Evolutionary conservation across 2,329 filamentous ascomycete genomes (phyloP).

Genomic region (Bipolaris oryzae): DNA sequence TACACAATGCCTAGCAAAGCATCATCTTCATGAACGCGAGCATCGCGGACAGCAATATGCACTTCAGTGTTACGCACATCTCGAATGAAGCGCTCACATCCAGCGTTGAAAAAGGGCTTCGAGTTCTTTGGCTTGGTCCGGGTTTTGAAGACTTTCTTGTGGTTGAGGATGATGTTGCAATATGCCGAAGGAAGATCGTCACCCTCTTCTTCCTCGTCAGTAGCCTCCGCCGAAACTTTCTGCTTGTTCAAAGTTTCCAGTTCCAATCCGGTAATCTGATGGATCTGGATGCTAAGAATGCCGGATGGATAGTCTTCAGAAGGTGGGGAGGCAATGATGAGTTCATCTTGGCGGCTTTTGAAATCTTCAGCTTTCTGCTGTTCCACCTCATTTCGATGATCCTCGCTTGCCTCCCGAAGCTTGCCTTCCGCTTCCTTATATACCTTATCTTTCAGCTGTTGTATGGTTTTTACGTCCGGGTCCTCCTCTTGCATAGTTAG

Average conservation of each 20-base stretch:
- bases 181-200: slow-evolving; percentile 73
- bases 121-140: slow-evolving; percentile 78
- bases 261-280: slow-evolving; percentile 73
- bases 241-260: slow-evolving; percentile 64
- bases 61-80: slow-evolving; percentile 72
- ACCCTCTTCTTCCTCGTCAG: slow-evolving; percentile 65
- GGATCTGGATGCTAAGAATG: slow-evolving; percentile 72
- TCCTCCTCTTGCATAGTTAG: slow-evolving; percentile 66
- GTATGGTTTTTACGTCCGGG: slow-evolving; percentile 61
- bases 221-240: slow-evolving; percentile 56
- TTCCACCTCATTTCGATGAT: slow-evolving; percentile 66
- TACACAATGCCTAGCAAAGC: slow-evolving; percentile 72
- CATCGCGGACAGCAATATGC: slow-evolving; percentile 70
- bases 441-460: slow-evolving; percentile 66
- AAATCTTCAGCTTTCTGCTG: slow-evolving; percentile 73
- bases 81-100: slow-evolving; percentile 72
- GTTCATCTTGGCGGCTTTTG: slow-evolving; percentile 61
- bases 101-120: slow-evolving; percentile 80
- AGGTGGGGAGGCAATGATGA: slow-evolving; percentile 72
- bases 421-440: slow-evolving; percentile 62
- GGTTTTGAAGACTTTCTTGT: slow-evolving; percentile 71
- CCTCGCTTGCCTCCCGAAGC: slow-evolving; percentile 67
- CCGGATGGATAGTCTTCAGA: slow-evolving; percentile 67
- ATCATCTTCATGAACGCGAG: slow-evolving; percentile 71
- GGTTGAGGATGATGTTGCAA: slow-evolving; percentile 75